These are phyloP conservation scores for Rosa lucieae DNA, from an alignment of 306 rosid species.

Conservation along the genomic window DNA sequence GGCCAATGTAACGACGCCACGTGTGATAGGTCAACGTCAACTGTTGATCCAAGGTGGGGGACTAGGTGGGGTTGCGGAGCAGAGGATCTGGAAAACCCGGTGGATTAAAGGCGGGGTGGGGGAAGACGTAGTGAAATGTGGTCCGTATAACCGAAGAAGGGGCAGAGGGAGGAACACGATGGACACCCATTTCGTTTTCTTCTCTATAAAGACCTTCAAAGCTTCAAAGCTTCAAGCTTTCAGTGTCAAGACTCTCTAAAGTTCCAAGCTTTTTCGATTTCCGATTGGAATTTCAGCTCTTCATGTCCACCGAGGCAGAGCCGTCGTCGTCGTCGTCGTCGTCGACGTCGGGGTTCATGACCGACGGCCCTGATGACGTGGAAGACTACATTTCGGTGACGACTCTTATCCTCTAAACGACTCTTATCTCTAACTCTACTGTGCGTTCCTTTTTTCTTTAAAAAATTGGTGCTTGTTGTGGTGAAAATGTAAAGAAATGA, in stretches of 20 bases:
- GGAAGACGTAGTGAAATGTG: slow-evolving; percentile 40
- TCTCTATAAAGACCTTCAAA: background rate
- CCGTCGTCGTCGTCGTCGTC: slow-evolving; percentile 23
- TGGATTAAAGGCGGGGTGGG: slow-evolving; percentile 6
- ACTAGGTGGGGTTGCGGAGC: background rate
- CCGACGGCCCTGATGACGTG: slow-evolving; percentile 54
- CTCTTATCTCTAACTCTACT: no score
- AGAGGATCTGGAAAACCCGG: background rate
- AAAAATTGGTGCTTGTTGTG: background rate
- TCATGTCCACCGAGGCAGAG: slow-evolving; percentile 47
- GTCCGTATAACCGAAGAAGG: slow-evolving; percentile 63
- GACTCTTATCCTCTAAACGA: background rate
- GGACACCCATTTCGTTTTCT: slow-evolving; percentile 14
- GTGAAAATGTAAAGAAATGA: slow-evolving; percentile 15
- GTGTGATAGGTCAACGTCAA: background rate
- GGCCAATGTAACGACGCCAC: background rate
- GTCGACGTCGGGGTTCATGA: slow-evolving; percentile 12
- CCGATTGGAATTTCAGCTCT: background rate
- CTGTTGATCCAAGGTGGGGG: background rate
- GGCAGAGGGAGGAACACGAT: slow-evolving; percentile 63
- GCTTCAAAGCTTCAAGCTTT: background rate
- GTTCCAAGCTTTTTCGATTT: background rate
- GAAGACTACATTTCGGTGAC: slow-evolving; percentile 73
- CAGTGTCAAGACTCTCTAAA: background rate
- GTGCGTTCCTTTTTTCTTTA: background rate